Evolutionary conservation across 257 asterid species (phyloP).

Genomic region (Ehretia macrophylla): DNA sequence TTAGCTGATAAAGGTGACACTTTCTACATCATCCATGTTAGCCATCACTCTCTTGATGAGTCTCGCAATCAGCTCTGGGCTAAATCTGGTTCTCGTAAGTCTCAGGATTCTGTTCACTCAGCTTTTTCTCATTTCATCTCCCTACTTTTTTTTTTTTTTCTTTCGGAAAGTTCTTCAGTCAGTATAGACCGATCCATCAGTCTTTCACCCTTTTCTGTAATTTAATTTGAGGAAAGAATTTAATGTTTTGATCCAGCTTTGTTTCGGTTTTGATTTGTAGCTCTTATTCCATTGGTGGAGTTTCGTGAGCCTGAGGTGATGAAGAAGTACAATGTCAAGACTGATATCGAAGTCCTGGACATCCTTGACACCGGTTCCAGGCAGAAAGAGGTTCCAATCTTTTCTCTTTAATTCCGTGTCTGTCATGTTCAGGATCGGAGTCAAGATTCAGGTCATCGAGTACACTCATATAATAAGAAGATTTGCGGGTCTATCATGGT

Average conservation of each 20-base stretch:
- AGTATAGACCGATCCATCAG: no score
- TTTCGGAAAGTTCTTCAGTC: no score
- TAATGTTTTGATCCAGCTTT: not conserved
- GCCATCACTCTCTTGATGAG: conserved; percentile 31
- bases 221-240: no score
- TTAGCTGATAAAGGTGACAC: conserved; percentile 74
- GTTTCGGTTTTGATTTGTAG: no score
- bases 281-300: conserved; percentile 66
- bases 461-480: no score
- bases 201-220: no score
- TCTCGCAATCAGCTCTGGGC: conserved; percentile 49
- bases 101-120: not conserved
- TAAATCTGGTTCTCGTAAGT: conserved; percentile 71
- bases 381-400: conserved; percentile 70
- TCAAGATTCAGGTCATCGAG: no score
- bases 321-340: conserved; percentile 54
- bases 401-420: not conserved
- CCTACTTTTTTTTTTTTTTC: no score
- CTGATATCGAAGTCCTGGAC: conserved; percentile 75
- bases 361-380: conserved; percentile 73
- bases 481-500: no score
- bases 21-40: conserved; percentile 54
- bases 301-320: conserved; percentile 72
- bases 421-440: not conserved
- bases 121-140: no score